Evolutionary conservation across 306 rosid species (phyloP).

Genomic region (Adenanthera pavonina): DNA sequence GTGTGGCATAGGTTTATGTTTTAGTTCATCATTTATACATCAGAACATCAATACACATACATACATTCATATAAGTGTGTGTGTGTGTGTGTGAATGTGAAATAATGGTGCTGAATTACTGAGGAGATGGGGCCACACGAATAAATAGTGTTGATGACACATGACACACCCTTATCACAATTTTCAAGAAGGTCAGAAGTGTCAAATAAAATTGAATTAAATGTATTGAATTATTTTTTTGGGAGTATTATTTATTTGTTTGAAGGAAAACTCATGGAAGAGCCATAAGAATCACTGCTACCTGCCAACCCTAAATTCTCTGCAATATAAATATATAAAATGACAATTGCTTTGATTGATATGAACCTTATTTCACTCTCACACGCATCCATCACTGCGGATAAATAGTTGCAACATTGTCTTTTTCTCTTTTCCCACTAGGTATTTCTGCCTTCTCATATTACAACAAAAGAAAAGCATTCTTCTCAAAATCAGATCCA

Average conservation of each 20-base stretch:
- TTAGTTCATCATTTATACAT: too few relatives aligned
- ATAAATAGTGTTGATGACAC: constrained; percentile 66
- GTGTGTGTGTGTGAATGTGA: neutral
- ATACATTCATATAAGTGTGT: too few relatives aligned
- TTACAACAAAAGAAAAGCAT: too few relatives aligned
- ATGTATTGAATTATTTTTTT: neutral
- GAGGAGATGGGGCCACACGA: constrained; percentile 64
- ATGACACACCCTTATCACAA: constrained; percentile 50
- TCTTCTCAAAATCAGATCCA: too few relatives aligned
- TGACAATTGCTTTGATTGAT: too few relatives aligned
- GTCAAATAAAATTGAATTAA: neutral
- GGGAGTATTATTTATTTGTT: neutral
- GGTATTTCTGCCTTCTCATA: too few relatives aligned
- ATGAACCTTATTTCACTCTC: neutral
- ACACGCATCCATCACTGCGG: neutral
- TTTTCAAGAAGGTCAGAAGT: constrained; percentile 54
- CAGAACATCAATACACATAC: too few relatives aligned
- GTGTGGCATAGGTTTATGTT: too few relatives aligned
- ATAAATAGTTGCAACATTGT: neutral
- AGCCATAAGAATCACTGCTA: neutral
- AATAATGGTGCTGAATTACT: constrained; percentile 1
- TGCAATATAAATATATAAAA: neutral
- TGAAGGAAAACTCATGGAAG: constrained; percentile 22
- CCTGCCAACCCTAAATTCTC: constrained; percentile 34
- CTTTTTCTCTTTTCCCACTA: neutral